Base-by-base conservation (phyloP, 2,329 filamentous ascomycete genomes). In the Metarhizium humberi region DNA sequence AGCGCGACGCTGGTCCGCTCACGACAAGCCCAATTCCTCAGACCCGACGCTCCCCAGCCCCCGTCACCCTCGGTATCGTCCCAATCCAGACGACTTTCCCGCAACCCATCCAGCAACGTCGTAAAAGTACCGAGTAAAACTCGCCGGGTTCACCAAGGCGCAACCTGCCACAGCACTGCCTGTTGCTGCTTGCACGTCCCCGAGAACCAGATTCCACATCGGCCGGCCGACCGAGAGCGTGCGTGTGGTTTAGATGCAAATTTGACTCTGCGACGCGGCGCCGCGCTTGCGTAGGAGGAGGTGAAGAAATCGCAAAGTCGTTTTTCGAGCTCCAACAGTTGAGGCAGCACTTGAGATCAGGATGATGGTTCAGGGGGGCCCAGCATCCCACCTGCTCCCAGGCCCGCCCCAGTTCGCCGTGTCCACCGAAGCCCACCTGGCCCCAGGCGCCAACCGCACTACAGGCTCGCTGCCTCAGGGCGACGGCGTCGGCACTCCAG, bases 281-380 rank as follows among this genome's bases (percentile, higher is more conserved):
- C 13, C 16, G 46, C 18, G 14, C 13, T 42, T 36, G 47, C 38
- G 47, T 47, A 32, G 8, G 34, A 18, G 20, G 29, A 45, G 16
- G 16, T 30, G 4, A 36, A 50, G 29, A 25, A 18, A n/a, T 36
- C 4, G 4, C 32, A n/a, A 16, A 14, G 42, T 25, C 42, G 30
- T 36, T 8, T 16, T 38, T 34, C 43, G 42, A 51, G 20, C 14
- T 14, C 16, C 13, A 52, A 16, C n/a, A 3, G 47, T 50, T 6
- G 36, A 30, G 48, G n/a, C 40, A 45, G 32, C 45, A n/a, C 11
- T 20, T 34, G 46, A 43, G 51, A 51, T 53, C 51, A 64, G 50
- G 58, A 69, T 69, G 67, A 67, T 72, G 67, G 60, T 70, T 63
- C 67, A 69, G 61, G 66, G 65, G 62, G 54, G 64, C 55, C 62